Base-by-base conservation (phyloP, 306 rosid genomes). In the Sindora glabra region DNA sequence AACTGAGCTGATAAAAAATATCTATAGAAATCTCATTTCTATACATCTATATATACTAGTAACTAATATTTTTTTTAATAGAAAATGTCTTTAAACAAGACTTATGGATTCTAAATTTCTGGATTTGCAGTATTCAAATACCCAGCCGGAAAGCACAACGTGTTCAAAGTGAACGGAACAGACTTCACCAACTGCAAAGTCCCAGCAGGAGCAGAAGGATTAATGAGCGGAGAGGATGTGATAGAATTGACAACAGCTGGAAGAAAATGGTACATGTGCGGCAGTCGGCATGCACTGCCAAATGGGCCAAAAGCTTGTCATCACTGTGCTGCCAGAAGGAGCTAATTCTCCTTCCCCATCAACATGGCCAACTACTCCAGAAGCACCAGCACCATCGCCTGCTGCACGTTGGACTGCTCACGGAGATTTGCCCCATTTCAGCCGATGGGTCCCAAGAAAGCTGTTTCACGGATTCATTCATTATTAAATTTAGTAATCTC, bases 191-290 rank as follows among this genome's bases (percentile, higher is more conserved):
- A 49, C n/a, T 73, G 78, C 18, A 7, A 13, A 0, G 23, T 59
- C 45, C 59, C 69, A 25, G 7, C 5, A 6, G 4, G 8, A 9
- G 8, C 58, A 42, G 10, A 16, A 10, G 58, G 21, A 10, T 19
- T 26, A 26, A 45, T 4, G 0, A 34, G 64, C 17, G 78, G 78
- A 25, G 2, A 51, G 5, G 68, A 65, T 27, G 15, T 2, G 1
- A 5, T 73, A 33, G 7, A 10, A 12, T 2, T 73, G 24, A 22
- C 24, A 33, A 37, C 10, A 8, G 5, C 33, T 1, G 73, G 73
- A 1, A 52, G 64, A 18, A 65, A 54, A 59, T 73, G 68, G 68
- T 73, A 59, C 47, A 59, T 73, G 34, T 42, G 64, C 5, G 64
- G 73, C 10, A n/a, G 37, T 59, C 34, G 10, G 8, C 0, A 0